Percentiles rank a stretch among this genome's conserved stretches.
These are phyloP conservation scores for Maudiozyma serrabonitensis DNA, from an alignment of 805 yeast species.

Conservation along the genomic window DNA sequence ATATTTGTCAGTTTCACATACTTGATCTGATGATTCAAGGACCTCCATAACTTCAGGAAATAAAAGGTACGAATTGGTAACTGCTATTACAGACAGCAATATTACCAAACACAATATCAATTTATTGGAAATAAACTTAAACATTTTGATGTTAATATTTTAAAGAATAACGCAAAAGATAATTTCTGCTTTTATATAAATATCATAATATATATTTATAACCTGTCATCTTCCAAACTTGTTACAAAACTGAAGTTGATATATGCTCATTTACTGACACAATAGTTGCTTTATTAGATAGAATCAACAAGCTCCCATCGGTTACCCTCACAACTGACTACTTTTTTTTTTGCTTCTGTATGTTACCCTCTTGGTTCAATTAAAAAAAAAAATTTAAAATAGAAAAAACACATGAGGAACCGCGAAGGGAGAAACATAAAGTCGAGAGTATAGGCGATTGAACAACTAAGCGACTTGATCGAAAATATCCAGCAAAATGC, in stretches of 20 bases:
- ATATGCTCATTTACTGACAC: not conserved
- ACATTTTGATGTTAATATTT: too few relatives aligned
- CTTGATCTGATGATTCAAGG: not conserved
- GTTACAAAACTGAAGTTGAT: too few relatives aligned
- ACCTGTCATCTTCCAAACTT: too few relatives aligned
- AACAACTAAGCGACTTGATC: not conserved
- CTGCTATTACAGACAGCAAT: too few relatives aligned
- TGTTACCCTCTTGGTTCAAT: too few relatives aligned
- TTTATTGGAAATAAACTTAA: too few relatives aligned
- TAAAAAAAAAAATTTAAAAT: not conserved
- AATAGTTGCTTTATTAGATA: not conserved
- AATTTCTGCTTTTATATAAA: too few relatives aligned
- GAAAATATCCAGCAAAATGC: not conserved
- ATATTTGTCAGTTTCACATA: conserved; percentile 19
- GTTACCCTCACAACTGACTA: not conserved
- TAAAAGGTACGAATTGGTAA: not conserved
- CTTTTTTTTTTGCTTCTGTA: too few relatives aligned
- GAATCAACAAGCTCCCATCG: not conserved
- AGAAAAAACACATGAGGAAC: not conserved
- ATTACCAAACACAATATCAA: too few relatives aligned
- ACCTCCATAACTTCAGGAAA: not conserved
- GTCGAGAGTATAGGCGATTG: not conserved
- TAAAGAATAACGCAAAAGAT: too few relatives aligned
- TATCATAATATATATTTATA: too few relatives aligned
- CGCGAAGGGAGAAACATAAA: not conserved